Evolutionary conservation across 768 basidiomycete species (phyloP), one percentile per base, ranked within the genome.

Genomic region (Coprinopsis marcescibilis): DNA sequence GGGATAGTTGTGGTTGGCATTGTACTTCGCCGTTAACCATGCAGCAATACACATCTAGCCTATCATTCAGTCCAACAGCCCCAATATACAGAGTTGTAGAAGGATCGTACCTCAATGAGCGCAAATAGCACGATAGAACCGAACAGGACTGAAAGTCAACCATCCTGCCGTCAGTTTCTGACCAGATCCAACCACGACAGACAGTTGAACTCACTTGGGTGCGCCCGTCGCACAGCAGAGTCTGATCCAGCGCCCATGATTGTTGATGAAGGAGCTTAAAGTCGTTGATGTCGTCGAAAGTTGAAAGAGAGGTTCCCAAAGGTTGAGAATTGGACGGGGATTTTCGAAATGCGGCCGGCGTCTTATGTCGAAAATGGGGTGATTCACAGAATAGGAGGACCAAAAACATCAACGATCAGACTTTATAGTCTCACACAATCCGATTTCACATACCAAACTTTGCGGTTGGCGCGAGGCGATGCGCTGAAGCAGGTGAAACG

Each of bases 11-110:
- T 77, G 69, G 52, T 73, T 67, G 23, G 62, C 46, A 60, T 82
- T 78, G 68, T 78, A 90, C 35, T 66, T 71, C 12, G 80, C 66
- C 6, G 76, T 73, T 35, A 92, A 70, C 78, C 83, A 91, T 3
- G 86, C 81, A 3, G 89, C 72, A 52, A 88, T 77, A 20, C 78
- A 67, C 55, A 88, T 70, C 85, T 88, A 51, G 2, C 20, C 15
- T 2, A 10, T 10, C 3, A 5, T 3, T 35, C 10, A 43, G 19
- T 20, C 7, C 25, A 15, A 15, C 17, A 21, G 19, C 23, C 39
- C 25, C 39, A 8, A 7, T 15, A 24, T 21, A 24, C 4, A 10
- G 29, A 12, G 26, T 17, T 17, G n/a, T n/a, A 33, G 33, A 23
- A n/a, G 25, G 19, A 8, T 5, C 8, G 13, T 26, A 82, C 85